A percentile compares a stretch with the other conserved stretches of the same genome.
Evolutionary conservation across 768 basidiomycete genomes (phyloP).

Genomic region (Russula olivacea): DNA sequence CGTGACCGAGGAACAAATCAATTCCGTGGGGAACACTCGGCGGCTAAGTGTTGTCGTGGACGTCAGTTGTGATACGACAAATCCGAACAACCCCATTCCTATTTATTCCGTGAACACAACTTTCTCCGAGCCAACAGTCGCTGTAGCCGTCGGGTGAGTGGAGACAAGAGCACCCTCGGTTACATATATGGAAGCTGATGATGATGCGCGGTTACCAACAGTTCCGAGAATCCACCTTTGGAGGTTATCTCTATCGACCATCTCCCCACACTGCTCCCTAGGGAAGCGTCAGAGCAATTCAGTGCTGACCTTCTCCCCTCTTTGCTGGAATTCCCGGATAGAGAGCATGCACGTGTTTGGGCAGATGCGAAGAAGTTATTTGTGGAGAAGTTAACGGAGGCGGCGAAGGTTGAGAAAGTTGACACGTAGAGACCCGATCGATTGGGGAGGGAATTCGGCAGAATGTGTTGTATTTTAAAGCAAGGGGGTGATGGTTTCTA

Average conservation of each 20-base stretch:
- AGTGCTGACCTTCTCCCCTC: slow-evolving; percentile 82
- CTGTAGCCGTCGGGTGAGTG: slow-evolving; percentile 73
- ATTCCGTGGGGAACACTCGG: slow-evolving; percentile 61
- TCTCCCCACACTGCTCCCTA: slow-evolving; percentile 87
- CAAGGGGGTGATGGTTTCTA: neutral
- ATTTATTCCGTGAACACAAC: slow-evolving; percentile 93
- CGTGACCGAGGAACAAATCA: slow-evolving; percentile 62
- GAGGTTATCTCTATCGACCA: slow-evolving; percentile 96
- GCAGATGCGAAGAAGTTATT: slow-evolving; percentile 80
- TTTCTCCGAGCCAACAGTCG: slow-evolving; percentile 85
- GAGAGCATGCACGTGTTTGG: slow-evolving; percentile 73
- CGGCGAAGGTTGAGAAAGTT: slow-evolving; percentile 33
- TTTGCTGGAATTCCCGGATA: slow-evolving; percentile 66
- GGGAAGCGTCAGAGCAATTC: slow-evolving; percentile 97
- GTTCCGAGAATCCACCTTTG: slow-evolving; percentile 58
- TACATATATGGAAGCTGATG: slow-evolving; percentile 7
- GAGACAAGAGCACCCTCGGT: neutral
- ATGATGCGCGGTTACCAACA: slow-evolving; percentile 30
- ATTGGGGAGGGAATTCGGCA: neutral
- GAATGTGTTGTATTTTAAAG: neutral
- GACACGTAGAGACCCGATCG: neutral
- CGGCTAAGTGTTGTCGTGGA: slow-evolving; percentile 83
- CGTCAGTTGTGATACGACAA: slow-evolving; percentile 98
- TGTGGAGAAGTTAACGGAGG: slow-evolving; percentile 57
- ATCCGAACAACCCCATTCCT: slow-evolving; percentile 96